Evolutionary conservation across 257 asterid genomes (phyloP).

Genomic region (Solanum bulbocastanum): DNA sequence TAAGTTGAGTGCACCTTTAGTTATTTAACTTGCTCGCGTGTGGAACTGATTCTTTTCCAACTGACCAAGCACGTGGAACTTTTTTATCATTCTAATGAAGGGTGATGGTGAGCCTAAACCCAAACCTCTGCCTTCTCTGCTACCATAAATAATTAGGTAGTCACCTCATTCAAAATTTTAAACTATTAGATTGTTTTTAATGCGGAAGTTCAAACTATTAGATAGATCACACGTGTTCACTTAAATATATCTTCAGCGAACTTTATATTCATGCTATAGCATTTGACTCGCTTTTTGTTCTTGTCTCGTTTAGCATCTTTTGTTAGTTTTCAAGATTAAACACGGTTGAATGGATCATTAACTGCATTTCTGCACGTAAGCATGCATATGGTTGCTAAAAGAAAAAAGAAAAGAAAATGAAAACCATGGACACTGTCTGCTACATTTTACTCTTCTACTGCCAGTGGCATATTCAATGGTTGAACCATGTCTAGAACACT

Average conservation of each 20-base stretch:
- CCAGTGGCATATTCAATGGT: background rate
- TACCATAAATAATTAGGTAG: background rate
- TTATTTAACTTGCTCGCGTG: background rate
- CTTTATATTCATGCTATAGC: background rate
- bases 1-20: background rate
- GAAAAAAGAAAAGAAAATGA: background rate
- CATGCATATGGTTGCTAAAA: background rate
- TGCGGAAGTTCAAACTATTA: background rate
- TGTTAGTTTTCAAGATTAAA: background rate
- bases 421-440: background rate
- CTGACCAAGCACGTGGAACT: background rate
- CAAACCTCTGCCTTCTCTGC: background rate
- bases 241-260: background rate
- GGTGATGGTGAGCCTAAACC: background rate
- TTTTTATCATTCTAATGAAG: background rate
- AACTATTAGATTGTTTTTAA: background rate
- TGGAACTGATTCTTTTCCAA: background rate
- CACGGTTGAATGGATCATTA: background rate
- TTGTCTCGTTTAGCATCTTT: background rate
- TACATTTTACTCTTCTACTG: background rate
- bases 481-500: background rate
- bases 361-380: background rate
- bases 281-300: background rate
- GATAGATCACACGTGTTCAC: background rate
- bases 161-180: background rate